A percentile compares a stretch with the other conserved stretches of the same genome.
These are phyloP conservation scores for Polysphondylium violaceum DNA, from an alignment of 78 protist genomes.

Conservation along the genomic window DNA sequence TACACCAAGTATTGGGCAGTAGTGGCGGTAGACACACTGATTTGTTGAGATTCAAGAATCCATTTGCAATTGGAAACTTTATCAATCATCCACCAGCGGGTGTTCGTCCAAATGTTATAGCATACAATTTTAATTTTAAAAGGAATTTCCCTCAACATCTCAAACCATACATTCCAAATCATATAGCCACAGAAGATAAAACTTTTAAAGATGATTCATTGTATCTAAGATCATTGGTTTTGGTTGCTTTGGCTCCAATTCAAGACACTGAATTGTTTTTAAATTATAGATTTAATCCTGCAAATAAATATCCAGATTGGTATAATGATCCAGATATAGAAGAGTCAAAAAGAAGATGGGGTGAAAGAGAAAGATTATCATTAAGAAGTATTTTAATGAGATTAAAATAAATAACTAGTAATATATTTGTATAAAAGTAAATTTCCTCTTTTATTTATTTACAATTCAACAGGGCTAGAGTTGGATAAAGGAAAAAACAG, in stretches of 20 bases:
- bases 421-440: too few species aligned
- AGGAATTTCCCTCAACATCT: conserved; percentile 26
- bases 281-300: conserved; percentile 66
- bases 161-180: conserved; percentile 33
- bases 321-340: conserved; percentile 54
- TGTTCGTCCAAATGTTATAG: conserved; percentile 40
- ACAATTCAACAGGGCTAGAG: too few species aligned
- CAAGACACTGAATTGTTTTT: conserved; percentile 35
- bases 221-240: not conserved
- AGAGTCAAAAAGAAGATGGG: conserved; percentile 71
- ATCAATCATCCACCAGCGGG: conserved; percentile 71
- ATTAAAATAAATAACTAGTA: conserved; percentile 23
- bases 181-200: not conserved
- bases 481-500: too few species aligned
- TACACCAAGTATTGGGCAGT: conserved; percentile 8
- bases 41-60: conserved; percentile 26
- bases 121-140: conserved; percentile 18
- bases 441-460: too few species aligned
- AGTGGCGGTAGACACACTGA: not conserved
- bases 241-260: conserved; percentile 45
- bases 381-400: not conserved
- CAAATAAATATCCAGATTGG: conserved; percentile 50
- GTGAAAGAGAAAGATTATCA: conserved; percentile 13
- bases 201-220: not conserved
- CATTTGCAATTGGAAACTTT: conserved; percentile 72